Conservation (phyloP, 208 protist genomes). For the Borovskyia barvae region DNA sequence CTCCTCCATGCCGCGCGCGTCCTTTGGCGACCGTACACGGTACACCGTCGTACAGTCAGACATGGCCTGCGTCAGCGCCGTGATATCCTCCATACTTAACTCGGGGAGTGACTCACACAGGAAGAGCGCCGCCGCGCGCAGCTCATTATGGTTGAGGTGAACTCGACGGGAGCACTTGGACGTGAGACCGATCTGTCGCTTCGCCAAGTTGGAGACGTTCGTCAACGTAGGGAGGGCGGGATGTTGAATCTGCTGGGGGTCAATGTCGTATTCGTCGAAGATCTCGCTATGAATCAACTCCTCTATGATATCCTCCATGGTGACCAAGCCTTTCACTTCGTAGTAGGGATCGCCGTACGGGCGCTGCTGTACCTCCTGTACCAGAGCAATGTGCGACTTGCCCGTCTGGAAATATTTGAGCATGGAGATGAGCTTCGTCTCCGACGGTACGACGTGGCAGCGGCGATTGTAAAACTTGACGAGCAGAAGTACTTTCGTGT, state of each 20-base stretch:
- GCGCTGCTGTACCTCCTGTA: constrained; percentile 89
- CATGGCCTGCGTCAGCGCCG: constrained; percentile 54
- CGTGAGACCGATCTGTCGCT: constrained; percentile 73
- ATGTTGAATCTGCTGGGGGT: constrained; percentile 31
- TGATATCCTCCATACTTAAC: constrained; percentile 52
- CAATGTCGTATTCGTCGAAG: constrained; percentile 95
- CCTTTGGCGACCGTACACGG: constrained; percentile 69
- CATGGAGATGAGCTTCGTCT: constrained; percentile 93
- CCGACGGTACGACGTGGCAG: constrained; percentile 84
- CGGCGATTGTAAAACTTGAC: constrained; percentile 93
- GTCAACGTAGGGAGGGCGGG: constrained; percentile 1
- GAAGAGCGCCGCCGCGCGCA: constrained; percentile 81
- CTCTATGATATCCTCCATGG: constrained; percentile 97
- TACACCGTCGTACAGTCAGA: constrained; percentile 57
- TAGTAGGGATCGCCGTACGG: constrained; percentile 93
- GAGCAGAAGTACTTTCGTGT: constrained; percentile 90
- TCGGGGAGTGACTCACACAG: constrained; percentile 80
- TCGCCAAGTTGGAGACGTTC: constrained; percentile 21
- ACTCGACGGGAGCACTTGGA: constrained; percentile 73
- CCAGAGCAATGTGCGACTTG: constrained; percentile 92
- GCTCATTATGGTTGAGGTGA: constrained; percentile 80
- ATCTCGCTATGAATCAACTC: constrained; percentile 97
- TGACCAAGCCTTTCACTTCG: constrained; percentile 94
- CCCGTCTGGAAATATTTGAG: constrained; percentile 95
- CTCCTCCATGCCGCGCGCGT: constrained; percentile 68